Percentiles rank a stretch among this genome's conserved stretches.
These are phyloP conservation scores for Cylindrodendrum hubeiense DNA, from an alignment of 2,329 filamentous ascomycete species.

Conservation along the genomic window DNA sequence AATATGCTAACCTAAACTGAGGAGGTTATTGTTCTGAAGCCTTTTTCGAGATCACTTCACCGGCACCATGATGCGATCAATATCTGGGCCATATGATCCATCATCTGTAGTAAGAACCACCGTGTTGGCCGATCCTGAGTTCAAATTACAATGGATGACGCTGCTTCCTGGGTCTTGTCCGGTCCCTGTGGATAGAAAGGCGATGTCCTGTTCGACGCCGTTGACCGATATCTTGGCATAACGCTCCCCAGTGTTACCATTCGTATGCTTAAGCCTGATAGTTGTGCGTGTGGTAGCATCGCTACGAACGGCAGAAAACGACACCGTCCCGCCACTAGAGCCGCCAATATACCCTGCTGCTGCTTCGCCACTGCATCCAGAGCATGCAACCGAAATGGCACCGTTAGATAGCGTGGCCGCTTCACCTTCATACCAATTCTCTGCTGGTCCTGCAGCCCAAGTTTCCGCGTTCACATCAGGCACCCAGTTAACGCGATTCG, in stretches of 20 bases:
- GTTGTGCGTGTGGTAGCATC: slow-evolving; percentile 7
- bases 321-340: slow-evolving; percentile 57
- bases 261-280: slow-evolving; percentile 8
- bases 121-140: slow-evolving; percentile 1
- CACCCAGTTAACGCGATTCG: slow-evolving; percentile 68
- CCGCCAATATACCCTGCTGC: slow-evolving; percentile 70
- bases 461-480: slow-evolving; percentile 58
- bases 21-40: not conserved
- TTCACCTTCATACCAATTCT: slow-evolving; percentile 67
- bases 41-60: not conserved
- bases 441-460: slow-evolving; percentile 57
- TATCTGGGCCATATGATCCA: slow-evolving; percentile 13
- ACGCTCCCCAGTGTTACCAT: slow-evolving; percentile 7
- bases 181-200: not conserved
- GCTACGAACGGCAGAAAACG: slow-evolving; percentile 53
- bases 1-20: too few species aligned
- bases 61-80: slow-evolving; percentile 16
- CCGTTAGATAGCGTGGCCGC: slow-evolving; percentile 56
- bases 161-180: slow-evolving; percentile 13
- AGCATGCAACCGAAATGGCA: slow-evolving; percentile 61
- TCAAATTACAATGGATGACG: slow-evolving; percentile 13
- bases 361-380: slow-evolving; percentile 61
- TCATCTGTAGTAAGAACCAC: slow-evolving; percentile 7
- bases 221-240: slow-evolving; percentile 12
- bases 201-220: slow-evolving; percentile 1